Percentiles rank a stretch among this genome's conserved stretches.
Evolutionary conservation across 1,284 basidiomycete species (phyloP).

Genomic region (Lentinula novae-zelandiae): DNA sequence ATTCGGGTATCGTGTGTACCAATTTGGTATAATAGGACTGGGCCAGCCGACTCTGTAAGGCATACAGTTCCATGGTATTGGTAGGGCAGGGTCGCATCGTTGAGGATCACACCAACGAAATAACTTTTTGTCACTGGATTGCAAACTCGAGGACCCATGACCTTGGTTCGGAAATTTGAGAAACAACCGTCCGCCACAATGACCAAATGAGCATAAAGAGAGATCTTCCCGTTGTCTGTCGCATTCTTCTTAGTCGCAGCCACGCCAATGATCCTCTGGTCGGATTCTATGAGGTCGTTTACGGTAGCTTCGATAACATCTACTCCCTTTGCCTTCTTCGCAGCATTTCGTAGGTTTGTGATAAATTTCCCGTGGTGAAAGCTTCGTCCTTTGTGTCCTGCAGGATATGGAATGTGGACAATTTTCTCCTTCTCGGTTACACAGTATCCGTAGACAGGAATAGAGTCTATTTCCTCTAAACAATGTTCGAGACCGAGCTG

Average conservation of each 20-base stretch:
- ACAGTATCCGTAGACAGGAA: conserved; percentile 86
- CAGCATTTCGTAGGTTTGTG: conserved; percentile 71
- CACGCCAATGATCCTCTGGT: conserved; percentile 55
- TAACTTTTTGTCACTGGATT: conserved; percentile 65
- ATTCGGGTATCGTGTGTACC: conserved; percentile 81
- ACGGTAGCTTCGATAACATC: conserved; percentile 84
- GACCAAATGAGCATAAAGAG: conserved; percentile 74
- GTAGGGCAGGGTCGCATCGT: conserved; percentile 74
- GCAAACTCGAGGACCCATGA: conserved; percentile 46
- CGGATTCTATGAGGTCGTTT: conserved; percentile 66
- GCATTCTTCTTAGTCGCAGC: conserved; percentile 44
- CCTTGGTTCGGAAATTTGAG: conserved; percentile 64
- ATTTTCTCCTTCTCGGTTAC: conserved; percentile 65
- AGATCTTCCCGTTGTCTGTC: conserved; percentile 38
- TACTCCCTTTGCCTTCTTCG: conserved; percentile 55
- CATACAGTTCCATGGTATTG: conserved; percentile 87
- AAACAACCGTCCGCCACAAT: conserved; percentile 95
- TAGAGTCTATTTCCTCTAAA: conserved; percentile 85
- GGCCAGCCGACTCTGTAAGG: conserved; percentile 69
- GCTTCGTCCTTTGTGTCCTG: conserved; percentile 65
- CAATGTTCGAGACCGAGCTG: conserved; percentile 75
- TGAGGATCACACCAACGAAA: conserved; percentile 80
- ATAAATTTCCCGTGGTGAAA: conserved; percentile 98
- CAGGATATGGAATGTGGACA: conserved; percentile 89
- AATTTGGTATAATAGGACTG: conserved; percentile 91